Base-by-base conservation (phyloP, 208 protist species). In the Trypanosoma scelopori region DNA sequence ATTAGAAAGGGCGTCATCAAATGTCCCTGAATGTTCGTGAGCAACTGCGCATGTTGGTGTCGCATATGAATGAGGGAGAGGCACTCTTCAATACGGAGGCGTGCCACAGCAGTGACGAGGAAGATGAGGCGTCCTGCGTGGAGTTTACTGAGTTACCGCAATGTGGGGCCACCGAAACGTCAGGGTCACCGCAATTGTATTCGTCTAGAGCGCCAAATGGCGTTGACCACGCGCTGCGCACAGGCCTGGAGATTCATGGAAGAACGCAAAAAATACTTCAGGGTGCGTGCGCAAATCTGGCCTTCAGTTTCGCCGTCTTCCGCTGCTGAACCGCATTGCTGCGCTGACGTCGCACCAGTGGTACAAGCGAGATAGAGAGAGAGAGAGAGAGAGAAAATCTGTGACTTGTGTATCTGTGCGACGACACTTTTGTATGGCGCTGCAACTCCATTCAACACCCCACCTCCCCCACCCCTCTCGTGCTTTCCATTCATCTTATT, bases 251-350 rank as follows among this genome's bases (percentile, higher is more conserved):
- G 13, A 28, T 35, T 32, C 63, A 68, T 45, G 18, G 43, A 45
- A 35, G 27, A 9, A 52, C 28, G 0, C 28, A 25, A 28, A 1
- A 9, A 20, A 18, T 53, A 22, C 23, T 68, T 22, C 41, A 32
- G 16, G 41, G 60, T 3, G 37, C 63, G 30, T 15, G 37, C 0
- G 32, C 32, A 25, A 62, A 47, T 62, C 64, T 46, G 15, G 42
- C 55, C 49, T 70, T 70, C 52, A 63, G 52, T 22, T 63, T 70
- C 39, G 55, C 23, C 32, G 1, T 57, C 13, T 20, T 70, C 16
- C 27, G 55, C 25, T 62, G 25, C 20, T 69, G 32, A 60, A 0
- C 1, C 16, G 25, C 16, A 0, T 48, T 35, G 43, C 43, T 22
- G 6, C 12, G 18, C 43, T 16, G 18, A 22, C 12, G 43, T 16